Evolutionary conservation across 164 flowering plant genomes (phyloP).

Genomic region (Tetracentron sinense): DNA sequence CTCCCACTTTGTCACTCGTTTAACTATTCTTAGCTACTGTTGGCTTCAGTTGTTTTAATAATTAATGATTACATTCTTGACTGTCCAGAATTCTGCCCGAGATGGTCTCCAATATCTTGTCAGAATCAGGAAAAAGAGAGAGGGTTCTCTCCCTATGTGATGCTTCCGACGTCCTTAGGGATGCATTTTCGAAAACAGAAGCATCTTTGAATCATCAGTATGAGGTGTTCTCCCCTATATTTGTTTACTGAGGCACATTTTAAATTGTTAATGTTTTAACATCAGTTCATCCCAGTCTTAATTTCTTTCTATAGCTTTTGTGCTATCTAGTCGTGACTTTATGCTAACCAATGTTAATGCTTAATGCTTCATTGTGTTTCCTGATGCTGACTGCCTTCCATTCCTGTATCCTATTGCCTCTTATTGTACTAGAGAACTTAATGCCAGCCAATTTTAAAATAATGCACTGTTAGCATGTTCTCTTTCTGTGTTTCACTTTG

Average conservation of each 20-base stretch:
- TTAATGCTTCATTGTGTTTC: too few species aligned
- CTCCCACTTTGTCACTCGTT: background rate
- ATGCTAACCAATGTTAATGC: too few species aligned
- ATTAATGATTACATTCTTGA: background rate
- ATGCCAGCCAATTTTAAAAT: too few species aligned
- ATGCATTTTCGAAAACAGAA: constrained; percentile 80
- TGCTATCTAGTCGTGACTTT: too few species aligned
- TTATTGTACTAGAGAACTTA: too few species aligned
- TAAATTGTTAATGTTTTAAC: background rate
- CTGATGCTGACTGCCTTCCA: too few species aligned
- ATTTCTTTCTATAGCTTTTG: too few species aligned
- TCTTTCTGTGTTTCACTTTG: too few species aligned
- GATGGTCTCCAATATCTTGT: constrained; percentile 56
- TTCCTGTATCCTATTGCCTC: too few species aligned
- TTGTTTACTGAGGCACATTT: too few species aligned
- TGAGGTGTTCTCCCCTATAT: constrained; percentile 54
- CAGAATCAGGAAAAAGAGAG: constrained; percentile 56
- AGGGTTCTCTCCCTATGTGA: constrained; percentile 59
- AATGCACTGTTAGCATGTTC: too few species aligned
- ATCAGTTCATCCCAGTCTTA: too few species aligned
- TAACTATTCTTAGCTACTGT: background rate
- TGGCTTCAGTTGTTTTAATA: constrained; percentile 4
- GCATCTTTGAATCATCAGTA: constrained; percentile 73
- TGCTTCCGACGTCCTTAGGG: constrained; percentile 87
- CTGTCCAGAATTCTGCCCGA: constrained; percentile 64